Evolutionary conservation across 306 rosid genomes (phyloP).

Genomic region (Delonix regia): DNA sequence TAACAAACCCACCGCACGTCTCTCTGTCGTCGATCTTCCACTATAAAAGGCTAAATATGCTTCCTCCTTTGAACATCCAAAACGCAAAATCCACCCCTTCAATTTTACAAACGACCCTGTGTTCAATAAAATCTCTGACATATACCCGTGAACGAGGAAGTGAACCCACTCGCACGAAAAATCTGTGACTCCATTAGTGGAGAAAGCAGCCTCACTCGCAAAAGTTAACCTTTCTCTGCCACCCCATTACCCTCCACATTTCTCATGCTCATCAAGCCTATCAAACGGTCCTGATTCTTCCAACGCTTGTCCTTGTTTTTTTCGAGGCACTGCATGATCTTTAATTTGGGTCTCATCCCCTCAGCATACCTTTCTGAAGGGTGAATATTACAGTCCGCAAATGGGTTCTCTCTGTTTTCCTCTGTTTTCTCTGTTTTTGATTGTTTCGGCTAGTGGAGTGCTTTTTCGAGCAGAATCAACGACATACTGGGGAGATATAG

Average conservation of each 20-base stretch:
- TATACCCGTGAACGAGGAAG: conserved; percentile 44
- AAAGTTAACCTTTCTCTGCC: not conserved
- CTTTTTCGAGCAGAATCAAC: conserved; percentile 44
- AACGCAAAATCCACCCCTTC: not conserved
- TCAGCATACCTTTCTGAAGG: too few relatives aligned
- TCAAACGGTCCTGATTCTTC: conserved; percentile 43
- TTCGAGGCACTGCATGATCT: not conserved
- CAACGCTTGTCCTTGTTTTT: not conserved
- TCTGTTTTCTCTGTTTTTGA: conserved; percentile 19
- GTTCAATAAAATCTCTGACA: conserved; percentile 31
- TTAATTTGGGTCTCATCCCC: not conserved
- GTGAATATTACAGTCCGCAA: not conserved
- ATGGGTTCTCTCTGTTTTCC: conserved; percentile 43
- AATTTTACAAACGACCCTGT: not conserved
- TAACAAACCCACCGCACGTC: not conserved
- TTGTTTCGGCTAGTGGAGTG: not conserved
- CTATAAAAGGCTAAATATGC: not conserved
- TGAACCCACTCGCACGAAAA: conserved; percentile 22
- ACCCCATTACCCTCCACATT: not conserved
- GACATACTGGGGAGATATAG: conserved; percentile 62
- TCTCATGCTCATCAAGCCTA: not conserved
- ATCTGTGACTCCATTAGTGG: conserved; percentile 35
- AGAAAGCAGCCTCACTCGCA: not conserved
- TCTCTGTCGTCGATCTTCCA: not conserved
- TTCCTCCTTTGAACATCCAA: not conserved